Percentiles rank a stretch among this genome's conserved stretches.
Evolutionary conservation across 2,329 filamentous ascomycete genomes (phyloP).

Genomic region (Daldinia eschscholtzii): DNA sequence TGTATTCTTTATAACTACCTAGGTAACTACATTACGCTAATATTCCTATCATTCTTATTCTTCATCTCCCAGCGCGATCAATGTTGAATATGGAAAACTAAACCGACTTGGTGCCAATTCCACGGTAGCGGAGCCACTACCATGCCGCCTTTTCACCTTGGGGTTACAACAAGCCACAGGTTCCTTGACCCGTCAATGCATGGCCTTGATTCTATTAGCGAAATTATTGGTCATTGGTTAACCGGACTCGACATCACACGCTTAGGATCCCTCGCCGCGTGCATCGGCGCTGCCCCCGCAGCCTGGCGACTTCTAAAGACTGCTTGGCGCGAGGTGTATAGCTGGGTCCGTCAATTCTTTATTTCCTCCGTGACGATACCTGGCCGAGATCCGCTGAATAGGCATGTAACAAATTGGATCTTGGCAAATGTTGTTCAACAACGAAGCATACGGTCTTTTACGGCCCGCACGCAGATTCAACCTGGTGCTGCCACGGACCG

Average conservation of each 20-base stretch:
- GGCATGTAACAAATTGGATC: slow-evolving; percentile 61
- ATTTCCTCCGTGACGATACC: slow-evolving; percentile 60
- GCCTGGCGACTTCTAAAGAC: slow-evolving; percentile 56
- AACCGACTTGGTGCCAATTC: slow-evolving; percentile 16
- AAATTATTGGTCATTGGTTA: slow-evolving; percentile 56
- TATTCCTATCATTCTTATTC: slow-evolving; percentile 13
- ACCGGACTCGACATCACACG: slow-evolving; percentile 61
- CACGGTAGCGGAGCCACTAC: slow-evolving; percentile 26
- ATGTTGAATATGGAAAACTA: slow-evolving; percentile 6
- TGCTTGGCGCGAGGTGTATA: slow-evolving; percentile 56
- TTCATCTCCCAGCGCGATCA: slow-evolving; percentile 13
- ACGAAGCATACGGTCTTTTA: slow-evolving; percentile 58
- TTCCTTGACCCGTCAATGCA: slow-evolving; percentile 50
- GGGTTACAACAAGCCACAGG: slow-evolving; percentile 40
- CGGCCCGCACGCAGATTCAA: slow-evolving; percentile 58
- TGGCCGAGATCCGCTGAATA: slow-evolving; percentile 60
- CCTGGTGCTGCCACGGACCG: slow-evolving; percentile 53
- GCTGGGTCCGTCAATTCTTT: slow-evolving; percentile 59
- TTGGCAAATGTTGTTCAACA: slow-evolving; percentile 55
- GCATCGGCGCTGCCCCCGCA: slow-evolving; percentile 58
- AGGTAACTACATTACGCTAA: neutral
- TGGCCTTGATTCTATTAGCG: slow-evolving; percentile 54
- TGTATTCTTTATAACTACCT: slow-evolving; percentile 22
- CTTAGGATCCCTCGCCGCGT: slow-evolving; percentile 60
- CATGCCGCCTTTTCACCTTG: slow-evolving; percentile 45